Evolutionary conservation across 106 monocot species (phyloP), one percentile per base, ranked within the genome.

Genomic region (Acorus calamus): DNA sequence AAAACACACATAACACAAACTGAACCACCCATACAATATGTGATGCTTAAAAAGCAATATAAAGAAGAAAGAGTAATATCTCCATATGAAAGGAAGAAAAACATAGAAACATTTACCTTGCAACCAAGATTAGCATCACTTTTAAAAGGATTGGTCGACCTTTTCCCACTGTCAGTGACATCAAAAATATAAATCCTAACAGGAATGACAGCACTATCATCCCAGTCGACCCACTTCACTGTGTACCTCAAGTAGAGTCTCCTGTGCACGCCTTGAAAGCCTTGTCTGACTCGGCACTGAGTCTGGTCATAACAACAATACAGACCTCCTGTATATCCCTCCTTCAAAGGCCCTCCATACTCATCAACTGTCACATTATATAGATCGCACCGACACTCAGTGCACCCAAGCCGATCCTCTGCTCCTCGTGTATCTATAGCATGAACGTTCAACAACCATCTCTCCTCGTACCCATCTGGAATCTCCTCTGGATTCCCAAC

Each of bases 101-200:
- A 28, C 28, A 28, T 28, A 28, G 28, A 28, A 28, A 28, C 28
- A 28, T 28, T 28, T 65, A 83, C 92, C 88, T 73, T 81, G 81
- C 87, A 87, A 48, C 69, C 69, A 6, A 47, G 47, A 11, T 0
- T 12, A 42, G 55, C 7, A 7, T 12, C 9, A 5, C 10, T 42
- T 0, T 49, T 42, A 46, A 8, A 49, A 7, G 64, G 48, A 12
- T 11, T 9, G 12, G 11, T 56, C 42, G 46, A 49, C 9, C 9
- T 4, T 14, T 45, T 53, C 2, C 67, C 71, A 0, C 71, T 46
- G 63, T 78, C 69, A 66, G 92, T 83, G 9, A 75, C 81, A 66
- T 93, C 93, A 11, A 93, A 68, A 62, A 93, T 85, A 52, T 89
- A 93, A 14, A 93, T 83, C 74, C 83, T 89, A 11, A 88, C 88